phyloP scores from a whole-genome alignment of 2,329 filamentous ascomycete species.

The Dactylellina drechsleri region DNA sequence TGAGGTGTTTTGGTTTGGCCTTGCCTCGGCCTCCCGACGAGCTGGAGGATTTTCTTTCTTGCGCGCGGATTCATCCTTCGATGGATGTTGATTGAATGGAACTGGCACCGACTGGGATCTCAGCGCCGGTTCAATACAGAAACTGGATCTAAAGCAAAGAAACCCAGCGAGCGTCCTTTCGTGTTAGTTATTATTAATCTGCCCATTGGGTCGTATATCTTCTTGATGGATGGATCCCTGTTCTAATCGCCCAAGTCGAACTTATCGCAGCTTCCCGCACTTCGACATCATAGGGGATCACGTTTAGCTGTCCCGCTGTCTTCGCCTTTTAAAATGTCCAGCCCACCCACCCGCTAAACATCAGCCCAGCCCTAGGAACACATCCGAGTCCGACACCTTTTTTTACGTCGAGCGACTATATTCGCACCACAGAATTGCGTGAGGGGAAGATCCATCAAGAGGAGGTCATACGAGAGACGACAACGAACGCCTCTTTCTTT shows the following conservation, averaged over 20 bases:
- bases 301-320: constrained; percentile 30
- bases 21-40: constrained; percentile 6
- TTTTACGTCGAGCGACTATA: background rate
- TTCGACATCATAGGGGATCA: constrained; percentile 40
- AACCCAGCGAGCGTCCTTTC: constrained; percentile 26
- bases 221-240: constrained; percentile 21
- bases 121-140: constrained; percentile 38
- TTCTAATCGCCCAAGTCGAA: constrained; percentile 32
- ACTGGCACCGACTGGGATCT: constrained; percentile 29
- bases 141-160: constrained; percentile 13
- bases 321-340: constrained; percentile 36
- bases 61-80: constrained; percentile 2
- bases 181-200: constrained; percentile 45
- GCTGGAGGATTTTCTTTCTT: background rate
- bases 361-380: constrained; percentile 38
- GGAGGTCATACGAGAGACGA: background rate
- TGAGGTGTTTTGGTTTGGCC: constrained; percentile 15
- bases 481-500: constrained; percentile 6
- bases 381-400: constrained; percentile 36
- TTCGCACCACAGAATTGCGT: background rate
- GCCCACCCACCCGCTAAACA: constrained; percentile 31
- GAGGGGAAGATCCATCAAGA: constrained; percentile 12
- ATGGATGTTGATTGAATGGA: constrained; percentile 11
- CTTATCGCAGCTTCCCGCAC: constrained; percentile 38
- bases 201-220: constrained; percentile 16